Base-by-base conservation (phyloP, 176 grass and related monocot genomes). In the Eragrostis curvula region DNA sequence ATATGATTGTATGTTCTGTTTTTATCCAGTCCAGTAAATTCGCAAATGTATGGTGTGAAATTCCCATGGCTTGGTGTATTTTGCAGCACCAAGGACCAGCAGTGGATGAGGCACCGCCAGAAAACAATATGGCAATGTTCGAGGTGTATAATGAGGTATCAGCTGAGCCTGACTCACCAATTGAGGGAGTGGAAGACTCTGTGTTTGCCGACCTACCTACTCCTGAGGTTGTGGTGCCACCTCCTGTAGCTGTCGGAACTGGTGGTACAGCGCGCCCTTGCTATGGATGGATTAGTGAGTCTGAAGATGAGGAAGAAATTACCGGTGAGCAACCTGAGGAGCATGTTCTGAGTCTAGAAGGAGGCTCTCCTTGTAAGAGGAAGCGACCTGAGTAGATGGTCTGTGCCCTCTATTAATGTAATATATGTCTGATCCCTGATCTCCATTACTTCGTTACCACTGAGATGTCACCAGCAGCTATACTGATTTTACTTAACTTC, bases 211-310 rank as follows among this genome's bases (percentile, higher is more conserved):
- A 63, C 25, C 12, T 9, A 36, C 79, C 18, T 77, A 55, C 46
- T 82, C 6, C 8, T 32, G 17, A 77, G 40, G 32, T 25, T 71
- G 21, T 11, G 8, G 18, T 77, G 52, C 45, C 44, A 70, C 55
- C 8, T 45, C 55, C 44, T 42, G 17, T 3, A 32, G n/a, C n/a
- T 43, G 15, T 5, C 28, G 8, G 17, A 13, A 63, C 28, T 29
- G 25, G 17, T 80, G 1, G 20, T 15, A 27, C 64, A 55, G 62
- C 36, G 39, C 66, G 24, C 5, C 86, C 86, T 0, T 78, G 86
- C 36, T 72, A 65, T 78, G 86, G 79, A 46, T 88, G 79, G 86
- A 70, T 88, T 25, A 71, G 32, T 5, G 86, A 87, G 41, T 78
- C 75, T 64, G 75, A 78, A 25, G 64, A 79, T 3, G 86, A 84